Conservation (phyloP, 2,329 filamentous ascomycete genomes). For the Ophiobolus disseminans region DNA sequence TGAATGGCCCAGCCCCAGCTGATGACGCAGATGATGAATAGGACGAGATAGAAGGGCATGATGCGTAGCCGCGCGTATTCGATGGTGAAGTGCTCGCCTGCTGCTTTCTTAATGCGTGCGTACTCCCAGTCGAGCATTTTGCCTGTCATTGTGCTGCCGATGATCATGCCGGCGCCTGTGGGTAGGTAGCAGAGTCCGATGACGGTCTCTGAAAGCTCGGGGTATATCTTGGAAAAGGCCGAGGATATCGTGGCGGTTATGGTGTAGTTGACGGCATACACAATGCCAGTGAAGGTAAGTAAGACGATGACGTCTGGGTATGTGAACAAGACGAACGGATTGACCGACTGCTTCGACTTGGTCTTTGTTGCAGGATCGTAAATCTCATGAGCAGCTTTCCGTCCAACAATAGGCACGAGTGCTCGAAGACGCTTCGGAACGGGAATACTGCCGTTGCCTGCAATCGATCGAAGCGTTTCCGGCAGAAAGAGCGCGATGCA, state of each 20-base stretch:
- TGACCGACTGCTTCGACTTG: slow-evolving; percentile 31
- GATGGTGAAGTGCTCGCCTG: slow-evolving; percentile 32
- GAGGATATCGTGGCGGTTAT: slow-evolving; percentile 41
- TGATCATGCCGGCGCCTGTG: slow-evolving; percentile 62
- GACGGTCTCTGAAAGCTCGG: slow-evolving; percentile 30
- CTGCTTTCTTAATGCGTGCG: slow-evolving; percentile 40
- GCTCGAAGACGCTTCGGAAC: slow-evolving; percentile 28
- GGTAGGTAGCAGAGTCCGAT: slow-evolving; percentile 57
- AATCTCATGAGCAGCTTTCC: slow-evolving; percentile 18
- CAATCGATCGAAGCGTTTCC: slow-evolving; percentile 52
- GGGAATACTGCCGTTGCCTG: slow-evolving; percentile 47
- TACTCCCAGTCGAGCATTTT: slow-evolving; percentile 63
- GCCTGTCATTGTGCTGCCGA: slow-evolving; percentile 61
- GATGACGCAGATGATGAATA: slow-evolving; percentile 36
- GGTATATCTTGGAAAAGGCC: slow-evolving; percentile 33
- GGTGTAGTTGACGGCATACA: slow-evolving; percentile 41
- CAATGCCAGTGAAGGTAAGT: slow-evolving; percentile 43
- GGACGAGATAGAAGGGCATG: slow-evolving; percentile 34
- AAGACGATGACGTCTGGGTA: slow-evolving; percentile 53
- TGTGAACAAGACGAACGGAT: slow-evolving; percentile 36
- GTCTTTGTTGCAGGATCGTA: slow-evolving; percentile 19
- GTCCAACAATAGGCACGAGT: slow-evolving; percentile 32
- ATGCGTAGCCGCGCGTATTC: slow-evolving; percentile 37
- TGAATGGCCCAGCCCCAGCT: slow-evolving; percentile 37
- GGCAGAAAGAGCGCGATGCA: slow-evolving; percentile 48